Percentiles rank a stretch among this genome's conserved stretches.
Evolutionary conservation across 2,329 filamentous ascomycete species (phyloP).

Genomic region (Coleophoma cylindrospora): DNA sequence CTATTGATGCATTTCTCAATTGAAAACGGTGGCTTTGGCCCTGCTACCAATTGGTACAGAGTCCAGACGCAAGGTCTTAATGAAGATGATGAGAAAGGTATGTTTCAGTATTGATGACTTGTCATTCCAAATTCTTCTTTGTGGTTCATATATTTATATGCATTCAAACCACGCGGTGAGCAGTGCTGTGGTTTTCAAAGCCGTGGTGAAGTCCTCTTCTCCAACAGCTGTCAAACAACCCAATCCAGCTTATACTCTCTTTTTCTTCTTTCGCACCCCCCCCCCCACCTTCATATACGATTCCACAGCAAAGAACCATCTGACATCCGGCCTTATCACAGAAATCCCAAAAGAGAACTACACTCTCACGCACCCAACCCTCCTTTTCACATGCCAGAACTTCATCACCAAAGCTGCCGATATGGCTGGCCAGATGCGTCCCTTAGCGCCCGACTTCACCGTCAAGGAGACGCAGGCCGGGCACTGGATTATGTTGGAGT

Average conservation of each 20-base stretch:
- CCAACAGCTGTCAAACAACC: too few relatives aligned
- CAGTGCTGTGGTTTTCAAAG: too few relatives aligned
- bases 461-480: conserved; percentile 5
- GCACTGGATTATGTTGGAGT: conserved; percentile 16
- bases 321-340: conserved; percentile 1
- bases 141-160: too few relatives aligned
- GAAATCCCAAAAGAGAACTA: conserved; percentile 8
- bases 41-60: conserved; percentile 61
- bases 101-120: conserved; percentile 16
- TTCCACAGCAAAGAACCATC: conserved; percentile 9
- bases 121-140: too few relatives aligned
- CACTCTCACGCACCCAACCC: conserved; percentile 7
- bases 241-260: too few relatives aligned
- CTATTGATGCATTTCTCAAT: conserved; percentile 14
- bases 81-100: conserved; percentile 41
- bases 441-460: neutral
- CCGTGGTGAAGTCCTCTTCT: too few relatives aligned
- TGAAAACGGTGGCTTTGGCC: conserved; percentile 55
- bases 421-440: conserved; percentile 11
- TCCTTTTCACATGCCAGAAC: conserved; percentile 9
- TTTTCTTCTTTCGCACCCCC: neutral
- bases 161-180: too few relatives aligned
- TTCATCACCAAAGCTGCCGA: conserved; percentile 8
- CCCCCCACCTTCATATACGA: conserved; percentile 6
- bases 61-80: conserved; percentile 44